A percentile compares a stretch with the other conserved stretches of the same genome.
phyloP scores from a whole-genome alignment of 805 yeast species.

The Kuraishia molischiana region DNA sequence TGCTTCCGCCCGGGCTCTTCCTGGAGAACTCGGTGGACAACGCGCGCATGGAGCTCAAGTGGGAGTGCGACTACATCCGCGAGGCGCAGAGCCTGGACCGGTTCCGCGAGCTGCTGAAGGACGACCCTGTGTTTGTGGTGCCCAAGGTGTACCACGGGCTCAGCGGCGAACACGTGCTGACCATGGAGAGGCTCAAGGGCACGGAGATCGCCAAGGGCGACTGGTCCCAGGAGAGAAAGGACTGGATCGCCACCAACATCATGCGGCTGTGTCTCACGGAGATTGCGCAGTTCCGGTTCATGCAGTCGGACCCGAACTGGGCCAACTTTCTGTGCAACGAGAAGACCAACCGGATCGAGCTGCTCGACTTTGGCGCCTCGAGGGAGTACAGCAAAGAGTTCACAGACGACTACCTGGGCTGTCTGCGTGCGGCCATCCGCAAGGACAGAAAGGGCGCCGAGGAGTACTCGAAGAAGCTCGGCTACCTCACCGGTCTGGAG shows the following conservation, averaged over 20 bases:
- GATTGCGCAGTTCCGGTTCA: constrained; percentile 73
- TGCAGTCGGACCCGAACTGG: constrained; percentile 99
- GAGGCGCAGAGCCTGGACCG: constrained; percentile 73
- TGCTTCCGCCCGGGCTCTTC: constrained; percentile 86
- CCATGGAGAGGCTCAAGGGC: constrained; percentile 87
- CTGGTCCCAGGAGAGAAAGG: constrained; percentile 61
- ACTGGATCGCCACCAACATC: constrained; percentile 78
- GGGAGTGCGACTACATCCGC: constrained; percentile 95
- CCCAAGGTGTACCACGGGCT: constrained; percentile 73
- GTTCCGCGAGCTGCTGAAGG: constrained; percentile 52
- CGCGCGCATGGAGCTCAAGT: constrained; percentile 85
- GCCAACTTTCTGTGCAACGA: constrained; percentile 87
- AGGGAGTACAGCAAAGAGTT: constrained; percentile 67
- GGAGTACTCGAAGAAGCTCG: constrained; percentile 59
- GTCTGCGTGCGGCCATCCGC: constrained; percentile 66
- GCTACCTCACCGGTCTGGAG: constrained; percentile 89
- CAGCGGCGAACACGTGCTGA: constrained; percentile 74
- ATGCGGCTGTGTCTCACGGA: constrained; percentile 84
- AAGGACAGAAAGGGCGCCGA: constrained; percentile 58
- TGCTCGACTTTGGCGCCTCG: constrained; percentile 94
- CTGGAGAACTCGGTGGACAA: constrained; percentile 87
- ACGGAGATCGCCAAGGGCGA: constrained; percentile 69
- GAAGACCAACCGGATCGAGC: constrained; percentile 62
- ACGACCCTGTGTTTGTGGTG: constrained; percentile 59
- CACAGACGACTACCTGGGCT: constrained; percentile 54